These are phyloP conservation scores for Scenedesmus sp. DNA, from an alignment of 163 green algal species.

Conservation along the genomic window DNA sequence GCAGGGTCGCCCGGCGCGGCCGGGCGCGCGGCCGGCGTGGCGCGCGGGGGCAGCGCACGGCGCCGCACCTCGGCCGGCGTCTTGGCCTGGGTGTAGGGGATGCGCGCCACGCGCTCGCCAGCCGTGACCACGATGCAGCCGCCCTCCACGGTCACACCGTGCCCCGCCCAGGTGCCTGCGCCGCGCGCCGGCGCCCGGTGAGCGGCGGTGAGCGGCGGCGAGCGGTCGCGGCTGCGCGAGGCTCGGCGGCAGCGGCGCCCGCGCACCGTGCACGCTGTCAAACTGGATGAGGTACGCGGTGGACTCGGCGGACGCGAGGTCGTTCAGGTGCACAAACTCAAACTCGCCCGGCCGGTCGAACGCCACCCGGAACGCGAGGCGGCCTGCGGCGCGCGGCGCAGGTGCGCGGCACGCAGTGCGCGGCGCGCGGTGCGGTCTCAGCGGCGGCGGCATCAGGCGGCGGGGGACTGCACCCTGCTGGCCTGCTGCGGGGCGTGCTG, in stretches of 20 bases:
- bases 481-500: neutral
- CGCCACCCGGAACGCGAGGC: slow-evolving; percentile 60
- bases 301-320: slow-evolving; percentile 67
- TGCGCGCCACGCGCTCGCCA: neutral
- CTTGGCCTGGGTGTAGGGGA: slow-evolving; percentile 66
- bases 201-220: too few species aligned
- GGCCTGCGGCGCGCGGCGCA: too few species aligned
- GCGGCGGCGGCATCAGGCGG: too few species aligned
- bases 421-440: too few species aligned
- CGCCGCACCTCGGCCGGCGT: slow-evolving; percentile 52
- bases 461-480: neutral
- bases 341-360: slow-evolving; percentile 59
- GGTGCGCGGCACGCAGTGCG: too few species aligned
- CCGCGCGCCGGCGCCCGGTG: neutral
- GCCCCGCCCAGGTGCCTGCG: slow-evolving; percentile 69
- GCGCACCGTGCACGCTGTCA: slow-evolving; percentile 76
- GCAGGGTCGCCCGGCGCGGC: too few species aligned
- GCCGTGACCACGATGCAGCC: slow-evolving; percentile 39
- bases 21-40: too few species aligned
- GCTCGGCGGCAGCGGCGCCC: too few species aligned
- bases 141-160: slow-evolving; percentile 57
- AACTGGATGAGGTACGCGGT: slow-evolving; percentile 87
- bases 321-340: slow-evolving; percentile 85
- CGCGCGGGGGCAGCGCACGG: too few species aligned
- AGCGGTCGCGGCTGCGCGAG: too few species aligned